Evolutionary conservation across 73 alveolate genomes (phyloP).

Genomic region (Paramecium tetraurelia): DNA sequence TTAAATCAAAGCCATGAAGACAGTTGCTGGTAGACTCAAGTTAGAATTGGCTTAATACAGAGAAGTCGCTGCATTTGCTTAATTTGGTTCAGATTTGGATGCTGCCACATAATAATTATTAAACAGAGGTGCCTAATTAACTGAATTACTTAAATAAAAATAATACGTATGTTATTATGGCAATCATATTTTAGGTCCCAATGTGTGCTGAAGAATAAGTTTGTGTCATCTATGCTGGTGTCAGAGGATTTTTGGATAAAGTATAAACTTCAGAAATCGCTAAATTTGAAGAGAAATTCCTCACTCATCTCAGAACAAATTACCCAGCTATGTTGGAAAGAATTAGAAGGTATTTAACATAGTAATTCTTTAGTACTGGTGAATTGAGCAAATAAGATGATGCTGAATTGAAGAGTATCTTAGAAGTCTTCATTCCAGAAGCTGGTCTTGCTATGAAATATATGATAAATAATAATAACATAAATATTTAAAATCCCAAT

Average conservation of each 20-base stretch:
- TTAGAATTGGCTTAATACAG: constrained; percentile 95
- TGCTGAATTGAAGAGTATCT: constrained; percentile 72
- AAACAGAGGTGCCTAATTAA: constrained; percentile 91
- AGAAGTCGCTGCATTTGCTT: constrained; percentile 99
- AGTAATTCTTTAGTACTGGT: neutral
- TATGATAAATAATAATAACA: neutral
- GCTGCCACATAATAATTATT: constrained; percentile 95
- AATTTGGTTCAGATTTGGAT: constrained; percentile 96
- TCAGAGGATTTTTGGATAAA: constrained; percentile 93
- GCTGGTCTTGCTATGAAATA: constrained; percentile 63
- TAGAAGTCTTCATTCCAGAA: constrained; percentile 81
- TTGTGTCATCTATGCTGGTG: constrained; percentile 94
- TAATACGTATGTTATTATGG: constrained; percentile 66
- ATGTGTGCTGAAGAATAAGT: constrained; percentile 96
- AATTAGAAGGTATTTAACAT: constrained; percentile 62
- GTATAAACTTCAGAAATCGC: constrained; percentile 81
- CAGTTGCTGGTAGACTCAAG: constrained; percentile 95
- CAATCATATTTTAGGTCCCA: constrained; percentile 45
- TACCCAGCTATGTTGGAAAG: constrained; percentile 77
- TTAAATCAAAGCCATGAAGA: constrained; percentile 96
- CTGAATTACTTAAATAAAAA: constrained; percentile 93
- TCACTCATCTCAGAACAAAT: constrained; percentile 76
- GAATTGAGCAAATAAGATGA: constrained; percentile 62
- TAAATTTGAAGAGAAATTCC: constrained; percentile 80
- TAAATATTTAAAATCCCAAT: neutral